Evolutionary conservation across 1,284 basidiomycete genomes (phyloP), one percentile per base, ranked within the genome.

Genomic region (Mycena citricolor): DNA sequence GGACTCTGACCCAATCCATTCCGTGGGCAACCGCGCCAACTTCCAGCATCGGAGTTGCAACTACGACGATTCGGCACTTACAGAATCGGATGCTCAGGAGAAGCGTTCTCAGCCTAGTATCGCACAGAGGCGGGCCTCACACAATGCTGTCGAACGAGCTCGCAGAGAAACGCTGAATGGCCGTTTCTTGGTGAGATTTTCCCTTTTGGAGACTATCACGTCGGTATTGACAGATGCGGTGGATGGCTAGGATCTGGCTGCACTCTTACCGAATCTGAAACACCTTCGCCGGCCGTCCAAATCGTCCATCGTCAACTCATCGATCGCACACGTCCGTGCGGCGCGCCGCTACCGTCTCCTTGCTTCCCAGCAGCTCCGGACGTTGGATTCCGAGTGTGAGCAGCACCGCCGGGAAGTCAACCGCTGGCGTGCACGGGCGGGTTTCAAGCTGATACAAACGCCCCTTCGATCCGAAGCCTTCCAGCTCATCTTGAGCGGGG

Each of bases 121-220:
- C 34, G 93, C 92, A 47, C 93, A 95, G 67, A 88, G 93, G 63
- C 76, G 93, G 30, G 90, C 91, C 8, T 92, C 89, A 23, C 93
- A 97, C 71, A 97, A 97, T 61, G 93, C 94, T 22, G 90, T 94
- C 48, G 94, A 97, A 70, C 77, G 94, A 47, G 87, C 89, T 57
- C 80, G 94, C 40, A 74, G 93, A 47, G 94, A 97, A 71, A 92
- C 88, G 25, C 72, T 97, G 51, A 97, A 95, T 64, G 78, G 83
- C 40, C 80, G 92, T 49, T 97, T 97, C 73, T 70, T 94, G 58
- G 86, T 84, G 60, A 59, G 86, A 83, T 59, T 56, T 29, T 24
- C 13, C 20, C 16, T 30, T 5, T 37, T 32, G 20, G 22, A 33
- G 8, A 45, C 19, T 28, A 78, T 71, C 32, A 35, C 39, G 44